Evolutionary conservation across 768 basidiomycete species (phyloP).

Genomic region (Boletus insuetus): DNA sequence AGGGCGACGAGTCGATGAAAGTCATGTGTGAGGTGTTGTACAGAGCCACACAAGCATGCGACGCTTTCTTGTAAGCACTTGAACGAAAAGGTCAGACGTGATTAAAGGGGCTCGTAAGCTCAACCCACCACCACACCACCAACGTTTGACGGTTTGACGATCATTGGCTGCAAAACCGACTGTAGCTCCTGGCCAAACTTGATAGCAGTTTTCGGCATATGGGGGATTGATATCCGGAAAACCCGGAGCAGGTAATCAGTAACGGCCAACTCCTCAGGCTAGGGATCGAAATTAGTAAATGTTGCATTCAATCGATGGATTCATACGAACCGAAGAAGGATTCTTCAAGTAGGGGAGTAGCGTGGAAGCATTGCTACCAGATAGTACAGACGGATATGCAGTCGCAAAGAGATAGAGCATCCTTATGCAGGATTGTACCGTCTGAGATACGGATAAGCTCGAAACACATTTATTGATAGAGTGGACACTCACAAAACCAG

Average conservation of each 20-base stretch:
- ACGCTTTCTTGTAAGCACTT: conserved; percentile 89
- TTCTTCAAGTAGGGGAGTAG: conserved; percentile 90
- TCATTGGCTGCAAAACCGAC: conserved; percentile 80
- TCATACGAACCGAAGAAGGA: conserved; percentile 61
- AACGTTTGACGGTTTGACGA: conserved; percentile 73
- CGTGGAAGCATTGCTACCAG: conserved; percentile 77
- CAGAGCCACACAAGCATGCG: conserved; percentile 86
- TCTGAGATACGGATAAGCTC: conserved; percentile 40
- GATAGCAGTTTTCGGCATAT: conserved; percentile 85
- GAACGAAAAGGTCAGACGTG: background rate
- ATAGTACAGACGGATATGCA: conserved; percentile 83
- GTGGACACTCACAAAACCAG: conserved; percentile 61
- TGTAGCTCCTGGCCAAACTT: conserved; percentile 91
- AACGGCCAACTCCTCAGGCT: conserved; percentile 82
- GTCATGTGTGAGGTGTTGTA: conserved; percentile 84
- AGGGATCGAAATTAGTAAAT: conserved; percentile 1
- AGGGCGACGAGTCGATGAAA: conserved; percentile 74
- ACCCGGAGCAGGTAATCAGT: conserved; percentile 88
- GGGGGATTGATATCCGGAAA: conserved; percentile 79
- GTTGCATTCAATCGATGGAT: background rate
- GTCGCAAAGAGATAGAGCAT: conserved; percentile 82
- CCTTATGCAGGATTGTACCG: conserved; percentile 77
- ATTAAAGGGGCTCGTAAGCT: background rate
- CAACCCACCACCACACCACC: conserved; percentile 62
- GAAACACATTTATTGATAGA: background rate